Evolutionary conservation across 2,329 filamentous ascomycete genomes (phyloP), one percentile per base, ranked within the genome.

Genomic region (Arachnopeziza araneosa): DNA sequence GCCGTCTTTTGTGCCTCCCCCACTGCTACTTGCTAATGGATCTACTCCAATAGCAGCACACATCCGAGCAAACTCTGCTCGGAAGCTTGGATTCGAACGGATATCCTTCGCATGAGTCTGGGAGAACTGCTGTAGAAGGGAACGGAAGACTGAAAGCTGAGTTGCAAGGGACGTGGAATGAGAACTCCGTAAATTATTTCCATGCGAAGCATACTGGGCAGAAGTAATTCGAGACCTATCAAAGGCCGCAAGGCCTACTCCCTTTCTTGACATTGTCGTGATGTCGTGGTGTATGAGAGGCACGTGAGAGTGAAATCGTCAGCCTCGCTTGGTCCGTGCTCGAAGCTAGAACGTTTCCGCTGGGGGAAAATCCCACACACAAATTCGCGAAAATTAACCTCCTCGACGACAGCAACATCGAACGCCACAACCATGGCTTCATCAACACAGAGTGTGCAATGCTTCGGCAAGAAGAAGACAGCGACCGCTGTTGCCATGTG

Each of bases 391-490:
- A 44, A 44, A 44, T 44, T 44, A 44, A 44, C 36, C 36, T 44
- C 36, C 4, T 52, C 23, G 22, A 49, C 56, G 60, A 58, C 24
- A 54, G 55, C 59, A 62, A 55, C 50, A 8, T 52, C 24, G 24
- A 54, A 50, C 52, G 36, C 58, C 62, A 61, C 60, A 63, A 69
- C 54, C 53, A 73, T 73, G 72, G 67, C 72, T 87, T 88, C 89
- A 79, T 82, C 87, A 75, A 82, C 84, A 73, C 88, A 90, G 82
- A 89, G 86, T 80, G 89, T 92, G 75, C 92, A 96, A 87, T 96
- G 92, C 90, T 97, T 98, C 90, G 93, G 93, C 88, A 97, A 97
- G 89, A 93, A 93, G 86, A 91, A 90, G 86, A 92, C 68, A 69
- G 69, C 69, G 69, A 69, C 55, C 57, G 60, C 51, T 49, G 55